phyloP scores from a whole-genome alignment of 768 basidiomycete species.

The Ramaria rubella region DNA sequence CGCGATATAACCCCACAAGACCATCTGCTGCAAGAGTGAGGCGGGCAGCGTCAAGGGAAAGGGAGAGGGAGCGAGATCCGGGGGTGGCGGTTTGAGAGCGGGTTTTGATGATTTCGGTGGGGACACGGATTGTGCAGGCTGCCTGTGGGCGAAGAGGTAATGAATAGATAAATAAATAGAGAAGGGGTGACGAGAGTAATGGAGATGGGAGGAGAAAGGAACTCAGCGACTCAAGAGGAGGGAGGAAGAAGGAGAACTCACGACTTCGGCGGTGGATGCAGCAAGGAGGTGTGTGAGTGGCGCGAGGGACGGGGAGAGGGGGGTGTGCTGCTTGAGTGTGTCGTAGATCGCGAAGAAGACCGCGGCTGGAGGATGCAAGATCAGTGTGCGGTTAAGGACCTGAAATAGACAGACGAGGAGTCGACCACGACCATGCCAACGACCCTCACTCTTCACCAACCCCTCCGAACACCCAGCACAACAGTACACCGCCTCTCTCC shows the following conservation, averaged over 20 bases:
- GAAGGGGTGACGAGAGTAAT: no score
- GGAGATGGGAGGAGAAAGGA: no score
- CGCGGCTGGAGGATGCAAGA: constrained; percentile 54
- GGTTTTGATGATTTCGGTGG: constrained; percentile 94
- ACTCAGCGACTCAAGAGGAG: constrained; percentile 7
- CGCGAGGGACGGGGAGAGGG: constrained; percentile 51
- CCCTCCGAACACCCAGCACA: no score
- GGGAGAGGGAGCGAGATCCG: constrained; percentile 25
- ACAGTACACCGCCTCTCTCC: no score
- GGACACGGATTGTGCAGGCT: constrained; percentile 40
- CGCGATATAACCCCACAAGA: constrained; percentile 37
- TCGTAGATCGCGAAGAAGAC: constrained; percentile 95
- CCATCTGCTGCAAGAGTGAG: constrained; percentile 28
- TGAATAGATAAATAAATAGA: no score
- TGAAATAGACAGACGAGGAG: no score
- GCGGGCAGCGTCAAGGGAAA: constrained; percentile 27
- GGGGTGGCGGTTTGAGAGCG: constrained; percentile 84
- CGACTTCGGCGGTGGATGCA: constrained; percentile 55
- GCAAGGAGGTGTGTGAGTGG: constrained; percentile 43
- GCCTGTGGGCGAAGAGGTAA: constrained; percentile 10
- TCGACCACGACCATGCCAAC: no score
- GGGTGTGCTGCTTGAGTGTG: constrained; percentile 69
- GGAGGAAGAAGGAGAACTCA: constrained; percentile 23
- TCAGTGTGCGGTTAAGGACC: no score
- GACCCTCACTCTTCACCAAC: no score